Base-by-base conservation (phyloP, 441 rosid genomes). In the Pelargonium australe region DNA sequence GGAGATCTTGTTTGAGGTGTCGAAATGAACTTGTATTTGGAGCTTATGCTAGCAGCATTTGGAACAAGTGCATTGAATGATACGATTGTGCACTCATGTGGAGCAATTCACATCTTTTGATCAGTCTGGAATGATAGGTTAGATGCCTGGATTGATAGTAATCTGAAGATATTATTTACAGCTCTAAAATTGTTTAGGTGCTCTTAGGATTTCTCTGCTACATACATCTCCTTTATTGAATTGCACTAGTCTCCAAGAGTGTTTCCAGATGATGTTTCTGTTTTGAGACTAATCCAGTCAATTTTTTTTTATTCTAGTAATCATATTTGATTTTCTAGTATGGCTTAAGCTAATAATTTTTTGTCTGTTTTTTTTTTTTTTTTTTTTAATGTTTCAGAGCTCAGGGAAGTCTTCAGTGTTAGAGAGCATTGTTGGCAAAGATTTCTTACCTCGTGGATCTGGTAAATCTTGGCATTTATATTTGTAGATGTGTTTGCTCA, bases 371-470 rank as follows among this genome's bases (percentile, higher is more conserved):
- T 9, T 47, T 2, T 31, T 31, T 3, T 3, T 4, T 31, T 2
- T 31, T 0, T 28, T 28, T 28, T 28, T 0, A 28, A 28, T 49
- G 57, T 49, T 23, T 62, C 87, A 95, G 99, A 95, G 99, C 82
- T 95, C 98, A 0, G 97, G 99, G 28, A 95, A 95, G 86, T 95
- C 98, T 63, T 95, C 99, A 3, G 99, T 95, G 78, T 73, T 95
- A 73, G 99, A 95, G 78, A 95, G 99, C 72, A 82, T 95, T 13
- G 99, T 95, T 0, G 96, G 98, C 69, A 92, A 92, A 86, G 98
- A 95, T 64, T 95, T 95, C 75, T 81, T 95, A 64, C 99, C 98
- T 17, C 98, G 98, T 81, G 99, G 99, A 88, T 92, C 99, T 16
- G 99, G 97, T 91, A 81, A 76, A 41, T 34, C 19, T 7, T 73